Base-by-base conservation (phyloP, 2,329 filamentous ascomycete species). In the Cordyceps farinosa region DNA sequence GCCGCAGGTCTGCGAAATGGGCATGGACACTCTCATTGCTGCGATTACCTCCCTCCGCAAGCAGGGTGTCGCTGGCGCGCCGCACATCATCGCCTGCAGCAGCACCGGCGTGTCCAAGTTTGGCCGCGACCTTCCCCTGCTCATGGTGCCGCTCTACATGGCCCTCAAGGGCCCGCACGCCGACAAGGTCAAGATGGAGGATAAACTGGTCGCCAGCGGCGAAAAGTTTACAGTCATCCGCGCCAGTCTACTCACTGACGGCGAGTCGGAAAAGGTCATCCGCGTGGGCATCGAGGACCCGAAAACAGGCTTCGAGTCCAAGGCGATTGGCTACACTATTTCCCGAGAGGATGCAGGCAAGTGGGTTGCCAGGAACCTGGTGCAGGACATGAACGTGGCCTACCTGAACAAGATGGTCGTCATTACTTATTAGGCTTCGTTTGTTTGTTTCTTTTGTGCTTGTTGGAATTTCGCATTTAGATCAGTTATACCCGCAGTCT, bases 101-200 rank as follows among this genome's bases (percentile, higher is more conserved):
- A 77, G 76, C 9, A 81, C 77, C 1, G 80, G 80, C 27, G 73
- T 80, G 48, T 73, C 70, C 0, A 64, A 69, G 2, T 67, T 69
- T 52, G 74, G 71, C 1, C 69, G 76, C 1, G 82, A 83, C 65
- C 69, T 80, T 42, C 81, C 82, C 1, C 50, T 81, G 5, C 62
- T 75, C 0, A 71, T 80, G 66, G 51, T 73, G 3, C 80, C 80
- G 0, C 64, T 84, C 5, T 84, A 84, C 67, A 64, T 73, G 58
- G 57, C 78, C 32, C 70, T 84, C 3, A 67, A 69, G 48, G 73
- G 73, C 22, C 78, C 82, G 13, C 81, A 82, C 67, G 69, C 61
- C 9, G 82, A 84, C 66, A 85, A 84, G 72, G 69, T 69, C 56
- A 72, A 69, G 29, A 81, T 82, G 79, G 82, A 84, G 70, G 61